Percentiles rank a stretch among this genome's conserved stretches.
These are phyloP conservation scores for Xylariaceae sp. DNA, from an alignment of 2,329 filamentous ascomycete species.

Conservation along the genomic window DNA sequence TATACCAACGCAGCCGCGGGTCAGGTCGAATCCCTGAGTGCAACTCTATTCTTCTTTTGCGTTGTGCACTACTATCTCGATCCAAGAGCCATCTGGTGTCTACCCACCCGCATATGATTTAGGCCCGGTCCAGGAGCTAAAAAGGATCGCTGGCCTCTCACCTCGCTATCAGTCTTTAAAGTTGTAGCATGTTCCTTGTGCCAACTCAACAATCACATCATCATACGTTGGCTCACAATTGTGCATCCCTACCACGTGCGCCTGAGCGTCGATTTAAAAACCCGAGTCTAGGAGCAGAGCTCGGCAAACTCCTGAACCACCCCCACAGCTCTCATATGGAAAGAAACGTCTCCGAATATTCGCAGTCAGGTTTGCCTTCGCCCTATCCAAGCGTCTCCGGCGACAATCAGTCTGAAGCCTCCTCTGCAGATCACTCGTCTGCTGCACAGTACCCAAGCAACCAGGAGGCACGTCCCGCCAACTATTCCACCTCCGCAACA, in stretches of 20 bases:
- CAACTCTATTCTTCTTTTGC: constrained; percentile 33
- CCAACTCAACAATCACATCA: constrained; percentile 30
- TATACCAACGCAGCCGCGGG: constrained; percentile 32
- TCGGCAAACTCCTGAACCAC: constrained; percentile 30
- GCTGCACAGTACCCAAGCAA: constrained; percentile 83
- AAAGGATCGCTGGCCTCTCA: constrained; percentile 27
- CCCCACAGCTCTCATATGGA: constrained; percentile 44
- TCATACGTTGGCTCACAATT: constrained; percentile 30
- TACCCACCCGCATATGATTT: constrained; percentile 27
- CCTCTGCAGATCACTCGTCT: constrained; percentile 85
- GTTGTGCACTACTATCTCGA: constrained; percentile 24
- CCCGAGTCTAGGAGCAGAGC: constrained; percentile 29
- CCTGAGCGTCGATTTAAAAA: constrained; percentile 28
- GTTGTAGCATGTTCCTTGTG: constrained; percentile 34
- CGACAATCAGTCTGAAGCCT: constrained; percentile 77
- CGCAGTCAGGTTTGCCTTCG: constrained; percentile 83
- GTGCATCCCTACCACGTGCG: constrained; percentile 29
- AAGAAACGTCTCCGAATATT: constrained; percentile 66
- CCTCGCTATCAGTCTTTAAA: constrained; percentile 26
- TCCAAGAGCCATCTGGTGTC: constrained; percentile 25
- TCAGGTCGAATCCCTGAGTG: constrained; percentile 24
- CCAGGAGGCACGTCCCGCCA: constrained; percentile 68
- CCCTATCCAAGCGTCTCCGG: constrained; percentile 61
- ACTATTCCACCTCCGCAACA: constrained; percentile 72
- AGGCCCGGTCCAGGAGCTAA: constrained; percentile 33